Evolutionary conservation across 1,284 basidiomycete genomes (phyloP), one percentile per base, ranked within the genome.

Genomic region (Paramarasmius palmivorus): DNA sequence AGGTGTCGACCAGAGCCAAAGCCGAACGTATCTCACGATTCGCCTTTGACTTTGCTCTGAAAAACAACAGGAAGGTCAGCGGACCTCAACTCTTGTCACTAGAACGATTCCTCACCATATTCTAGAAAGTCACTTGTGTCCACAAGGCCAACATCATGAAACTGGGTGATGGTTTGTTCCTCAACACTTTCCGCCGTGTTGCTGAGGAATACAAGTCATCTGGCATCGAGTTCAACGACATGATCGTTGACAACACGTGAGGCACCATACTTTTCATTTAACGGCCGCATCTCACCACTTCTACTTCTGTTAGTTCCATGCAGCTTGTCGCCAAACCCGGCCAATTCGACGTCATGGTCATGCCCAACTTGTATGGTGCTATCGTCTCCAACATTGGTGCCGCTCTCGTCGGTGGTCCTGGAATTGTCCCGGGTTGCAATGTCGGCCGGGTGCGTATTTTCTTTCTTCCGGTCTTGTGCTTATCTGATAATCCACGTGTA

Each of bases 81-180:
- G 20, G 1, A n/a, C 37, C 23, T 19, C n/a, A 36, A 22, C 36
- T 10, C n/a, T 12, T 32, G 9, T 34, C 22, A 32, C 25, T 5
- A 20, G 20, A 35, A 6, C 52, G 50, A 55, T 65, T 41, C 63
- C 20, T 15, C 32, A 17, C 41, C 39, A 10, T 22, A 39, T 39
- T 56, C 34, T 66, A 96, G 93, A 98, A 96, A 90, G 97, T 99
- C 64, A 99, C 97, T 53, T 98, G 95, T 70, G 95, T 99, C 48
- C 97, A 99, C 88, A 99, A 99, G 79, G 97, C 97, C 68, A 99
- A 99, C 82, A 99, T 99, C 81, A 99, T 99, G 97, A 99, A 99
- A 77, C 88, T 99, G 65, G 96, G 95, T 72, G 97, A 99, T 69
- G 97, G 97, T 76, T 87, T 99, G 47, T 99, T 99, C 88, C 84